These are phyloP conservation scores for Termitomyces sp. DNA, from an alignment of 768 basidiomycete genomes.

Conservation along the genomic window DNA sequence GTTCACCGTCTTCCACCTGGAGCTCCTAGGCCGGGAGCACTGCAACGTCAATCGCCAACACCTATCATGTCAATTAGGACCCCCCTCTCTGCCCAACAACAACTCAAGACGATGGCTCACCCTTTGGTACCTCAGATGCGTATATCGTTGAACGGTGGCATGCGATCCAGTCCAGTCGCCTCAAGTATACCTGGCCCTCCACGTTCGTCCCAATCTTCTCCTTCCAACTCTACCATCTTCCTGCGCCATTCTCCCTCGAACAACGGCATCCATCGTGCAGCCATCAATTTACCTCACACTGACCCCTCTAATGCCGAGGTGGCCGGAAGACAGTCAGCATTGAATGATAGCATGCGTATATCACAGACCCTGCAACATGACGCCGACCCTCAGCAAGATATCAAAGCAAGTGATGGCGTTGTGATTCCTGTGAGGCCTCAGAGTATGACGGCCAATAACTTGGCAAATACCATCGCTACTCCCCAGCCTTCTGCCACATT, in stretches of 20 bases:
- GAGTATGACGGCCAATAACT: not conserved
- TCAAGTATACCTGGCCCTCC: not conserved
- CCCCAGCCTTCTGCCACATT: not conserved
- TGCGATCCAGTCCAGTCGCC: not conserved
- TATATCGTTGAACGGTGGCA: not conserved
- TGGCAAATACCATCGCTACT: not conserved
- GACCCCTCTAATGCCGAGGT: not conserved
- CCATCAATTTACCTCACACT: constrained; percentile 1
- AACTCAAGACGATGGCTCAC: not conserved
- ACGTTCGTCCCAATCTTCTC: not conserved
- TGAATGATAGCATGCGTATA: not conserved
- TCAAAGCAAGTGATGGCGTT: not conserved
- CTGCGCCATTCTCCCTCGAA: not conserved
- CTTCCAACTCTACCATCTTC: not conserved
- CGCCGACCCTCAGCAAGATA: not conserved
- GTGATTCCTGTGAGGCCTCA: not conserved
- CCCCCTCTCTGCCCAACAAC: not conserved
- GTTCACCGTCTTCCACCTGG: not conserved
- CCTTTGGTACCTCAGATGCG: not conserved
- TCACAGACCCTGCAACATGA: not conserved
- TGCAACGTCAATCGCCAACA: not conserved
- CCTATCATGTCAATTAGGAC: not conserved
- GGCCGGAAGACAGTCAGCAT: not conserved
- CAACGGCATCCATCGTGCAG: not conserved
- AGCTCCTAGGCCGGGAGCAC: not conserved